Conservation (phyloP, 2,329 filamentous ascomycete genomes). For the Microsporum audouinii region DNA sequence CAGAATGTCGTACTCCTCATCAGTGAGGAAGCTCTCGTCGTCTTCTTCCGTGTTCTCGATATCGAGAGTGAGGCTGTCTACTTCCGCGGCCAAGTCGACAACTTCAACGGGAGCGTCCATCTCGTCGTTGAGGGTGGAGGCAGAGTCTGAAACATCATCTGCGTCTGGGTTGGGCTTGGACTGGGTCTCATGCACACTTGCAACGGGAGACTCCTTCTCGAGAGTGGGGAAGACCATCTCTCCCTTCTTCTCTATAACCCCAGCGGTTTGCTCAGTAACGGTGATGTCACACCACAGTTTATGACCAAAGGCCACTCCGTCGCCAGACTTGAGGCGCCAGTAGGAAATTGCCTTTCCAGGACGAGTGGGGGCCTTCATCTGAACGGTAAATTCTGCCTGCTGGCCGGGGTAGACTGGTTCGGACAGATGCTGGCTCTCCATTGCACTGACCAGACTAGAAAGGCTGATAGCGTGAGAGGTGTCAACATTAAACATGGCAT, state of each 20-base stretch:
- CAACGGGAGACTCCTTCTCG: slow-evolving; percentile 79
- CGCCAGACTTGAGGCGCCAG: slow-evolving; percentile 79
- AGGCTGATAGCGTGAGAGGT: slow-evolving; percentile 67
- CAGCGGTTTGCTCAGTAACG: slow-evolving; percentile 35
- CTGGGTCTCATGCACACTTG: slow-evolving; percentile 59
- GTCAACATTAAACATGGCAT: slow-evolving; percentile 91
- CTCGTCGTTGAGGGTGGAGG: slow-evolving; percentile 31
- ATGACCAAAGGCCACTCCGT: slow-evolving; percentile 77
- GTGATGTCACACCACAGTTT: slow-evolving; percentile 89
- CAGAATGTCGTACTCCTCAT: slow-evolving; percentile 96
- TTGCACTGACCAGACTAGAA: slow-evolving; percentile 62
- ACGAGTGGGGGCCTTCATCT: slow-evolving; percentile 67
- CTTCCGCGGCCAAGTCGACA: slow-evolving; percentile 42
- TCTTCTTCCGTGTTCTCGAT: slow-evolving; percentile 34
- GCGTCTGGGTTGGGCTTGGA: slow-evolving; percentile 18
- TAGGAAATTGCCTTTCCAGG: slow-evolving; percentile 79
- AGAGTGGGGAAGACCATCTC: slow-evolving; percentile 92
- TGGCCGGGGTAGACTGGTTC: slow-evolving; percentile 60
- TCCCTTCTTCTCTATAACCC: slow-evolving; percentile 15
- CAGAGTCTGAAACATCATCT: slow-evolving; percentile 33
- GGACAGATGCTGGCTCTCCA: slow-evolving; percentile 68
- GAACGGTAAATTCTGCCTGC: slow-evolving; percentile 67
- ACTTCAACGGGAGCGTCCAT: background rate
- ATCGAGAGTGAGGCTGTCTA: slow-evolving; percentile 45
- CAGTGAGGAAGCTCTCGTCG: slow-evolving; percentile 70